Evolutionary conservation across 345 rosid species (phyloP).

Genomic region (Salix arbutifolia): DNA sequence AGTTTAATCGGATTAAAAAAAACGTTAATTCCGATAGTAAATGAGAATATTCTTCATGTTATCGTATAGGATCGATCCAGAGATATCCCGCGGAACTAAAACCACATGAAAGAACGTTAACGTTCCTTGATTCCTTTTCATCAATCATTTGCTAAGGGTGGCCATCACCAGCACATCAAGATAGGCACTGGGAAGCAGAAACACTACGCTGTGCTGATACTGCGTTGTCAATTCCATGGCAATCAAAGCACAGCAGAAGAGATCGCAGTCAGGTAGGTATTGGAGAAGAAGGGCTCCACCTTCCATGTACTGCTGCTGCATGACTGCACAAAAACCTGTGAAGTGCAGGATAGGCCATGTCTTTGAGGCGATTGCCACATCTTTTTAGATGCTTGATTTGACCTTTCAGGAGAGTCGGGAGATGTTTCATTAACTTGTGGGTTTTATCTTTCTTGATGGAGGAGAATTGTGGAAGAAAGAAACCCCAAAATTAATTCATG

Average conservation of each 20-base stretch:
- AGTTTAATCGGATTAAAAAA: too few species aligned
- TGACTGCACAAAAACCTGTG: background rate
- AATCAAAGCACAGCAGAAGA: background rate
- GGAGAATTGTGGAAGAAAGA: too few species aligned
- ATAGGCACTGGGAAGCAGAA: background rate
- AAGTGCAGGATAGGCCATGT: background rate
- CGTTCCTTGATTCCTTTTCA: too few species aligned
- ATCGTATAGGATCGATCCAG: too few species aligned
- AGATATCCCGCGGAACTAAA: too few species aligned
- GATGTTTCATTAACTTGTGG: background rate
- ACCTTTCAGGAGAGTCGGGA: background rate
- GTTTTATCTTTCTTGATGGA: background rate
- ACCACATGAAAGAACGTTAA: too few species aligned
- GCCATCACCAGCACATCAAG: too few species aligned
- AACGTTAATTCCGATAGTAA: too few species aligned
- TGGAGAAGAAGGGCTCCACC: background rate
- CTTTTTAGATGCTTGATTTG: background rate
- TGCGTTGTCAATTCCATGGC: background rate
- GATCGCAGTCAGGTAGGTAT: background rate
- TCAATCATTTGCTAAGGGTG: too few species aligned
- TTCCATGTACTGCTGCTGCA: background rate
- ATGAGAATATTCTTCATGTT: too few species aligned
- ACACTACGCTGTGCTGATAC: background rate
- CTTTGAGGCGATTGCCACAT: background rate
- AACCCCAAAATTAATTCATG: too few species aligned